Evolutionary conservation across 768 basidiomycete genomes (phyloP).

Genomic region (Lactifluus subvellereus): DNA sequence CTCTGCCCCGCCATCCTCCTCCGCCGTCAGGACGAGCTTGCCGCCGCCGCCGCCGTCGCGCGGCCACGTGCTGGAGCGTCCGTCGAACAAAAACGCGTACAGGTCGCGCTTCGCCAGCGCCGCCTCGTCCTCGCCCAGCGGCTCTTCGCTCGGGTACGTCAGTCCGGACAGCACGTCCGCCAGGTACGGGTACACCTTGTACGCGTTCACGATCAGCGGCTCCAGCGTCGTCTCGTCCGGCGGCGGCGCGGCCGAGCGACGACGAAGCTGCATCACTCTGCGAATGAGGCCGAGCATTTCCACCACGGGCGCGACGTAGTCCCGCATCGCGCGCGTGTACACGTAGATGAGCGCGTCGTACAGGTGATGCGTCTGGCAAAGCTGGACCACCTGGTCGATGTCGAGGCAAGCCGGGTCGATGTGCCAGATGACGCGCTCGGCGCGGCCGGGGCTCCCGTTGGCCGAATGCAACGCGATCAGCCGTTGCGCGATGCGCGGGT

Average conservation of each 20-base stretch:
- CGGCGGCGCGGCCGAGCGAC: conserved; percentile 13
- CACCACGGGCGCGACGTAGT: conserved; percentile 86
- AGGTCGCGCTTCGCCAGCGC: conserved; percentile 62
- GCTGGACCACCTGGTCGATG: conserved; percentile 82
- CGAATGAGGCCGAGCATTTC: conserved; percentile 76
- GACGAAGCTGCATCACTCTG: conserved; percentile 52
- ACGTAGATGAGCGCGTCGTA: conserved; percentile 95
- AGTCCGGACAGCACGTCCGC: conserved; percentile 75
- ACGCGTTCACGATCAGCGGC: conserved; percentile 62
- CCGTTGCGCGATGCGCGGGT: conserved; percentile 83
- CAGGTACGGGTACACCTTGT: conserved; percentile 89
- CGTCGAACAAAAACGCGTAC: conserved; percentile 81
- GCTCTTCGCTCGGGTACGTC: conserved; percentile 79
- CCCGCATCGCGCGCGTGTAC: conserved; percentile 80
- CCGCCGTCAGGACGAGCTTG: conserved; percentile 66
- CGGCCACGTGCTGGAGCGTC: conserved; percentile 76
- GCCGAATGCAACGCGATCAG: conserved; percentile 76
- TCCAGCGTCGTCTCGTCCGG: conserved; percentile 44
- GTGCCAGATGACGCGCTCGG: conserved; percentile 92
- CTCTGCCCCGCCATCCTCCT: conserved; percentile 65
- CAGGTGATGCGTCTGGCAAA: conserved; percentile 78
- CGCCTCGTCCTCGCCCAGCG: conserved; percentile 59
- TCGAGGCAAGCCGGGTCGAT: conserved; percentile 89
- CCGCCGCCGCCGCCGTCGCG: conserved; percentile 61
- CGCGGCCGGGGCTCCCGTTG: conserved; percentile 61